A percentile compares a stretch with the other conserved stretches of the same genome.
Evolutionary conservation across 2,329 filamentous ascomycete species (phyloP).

Genomic region (Pseudogymnoascus sp.): DNA sequence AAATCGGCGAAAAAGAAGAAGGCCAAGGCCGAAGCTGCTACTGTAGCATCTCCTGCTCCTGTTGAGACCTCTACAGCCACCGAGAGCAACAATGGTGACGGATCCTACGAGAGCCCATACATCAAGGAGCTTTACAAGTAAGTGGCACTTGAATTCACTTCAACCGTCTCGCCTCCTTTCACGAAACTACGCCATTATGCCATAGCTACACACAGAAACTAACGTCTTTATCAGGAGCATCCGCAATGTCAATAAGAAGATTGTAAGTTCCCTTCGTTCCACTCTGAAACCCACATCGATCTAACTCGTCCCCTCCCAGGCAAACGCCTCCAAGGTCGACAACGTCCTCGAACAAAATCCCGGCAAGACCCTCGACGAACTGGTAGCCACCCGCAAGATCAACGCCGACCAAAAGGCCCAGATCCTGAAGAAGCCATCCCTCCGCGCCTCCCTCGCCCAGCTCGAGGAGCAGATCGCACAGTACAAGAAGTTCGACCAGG

Average conservation of each 20-base stretch:
- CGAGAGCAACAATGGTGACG: slow-evolving; percentile 38
- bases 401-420: slow-evolving; percentile 74
- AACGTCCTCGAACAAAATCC: slow-evolving; percentile 60
- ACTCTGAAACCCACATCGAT: neutral
- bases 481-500: slow-evolving; percentile 67
- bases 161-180: slow-evolving; percentile 1
- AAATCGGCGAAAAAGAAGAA: slow-evolving; percentile 66
- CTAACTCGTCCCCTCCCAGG: slow-evolving; percentile 35
- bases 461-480: slow-evolving; percentile 66
- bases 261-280: slow-evolving; percentile 50
- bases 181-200: slow-evolving; percentile 7
- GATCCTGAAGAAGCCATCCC: slow-evolving; percentile 65
- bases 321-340: slow-evolving; percentile 65
- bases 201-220: neutral
- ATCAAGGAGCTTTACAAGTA: slow-evolving; percentile 89
- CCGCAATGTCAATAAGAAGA: slow-evolving; percentile 89
- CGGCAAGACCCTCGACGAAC: slow-evolving; percentile 62
- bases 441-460: slow-evolving; percentile 60
- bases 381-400: slow-evolving; percentile 64
- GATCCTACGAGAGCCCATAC: slow-evolving; percentile 63
- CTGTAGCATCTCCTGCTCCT: slow-evolving; percentile 37
- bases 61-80: slow-evolving; percentile 38
- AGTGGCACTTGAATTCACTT: slow-evolving; percentile 27
- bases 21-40: slow-evolving; percentile 42
- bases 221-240: slow-evolving; percentile 56